Evolutionary conservation across 257 asterid genomes (phyloP), one percentile per base, ranked within the genome.

Genomic region (Solanum neorickii): DNA sequence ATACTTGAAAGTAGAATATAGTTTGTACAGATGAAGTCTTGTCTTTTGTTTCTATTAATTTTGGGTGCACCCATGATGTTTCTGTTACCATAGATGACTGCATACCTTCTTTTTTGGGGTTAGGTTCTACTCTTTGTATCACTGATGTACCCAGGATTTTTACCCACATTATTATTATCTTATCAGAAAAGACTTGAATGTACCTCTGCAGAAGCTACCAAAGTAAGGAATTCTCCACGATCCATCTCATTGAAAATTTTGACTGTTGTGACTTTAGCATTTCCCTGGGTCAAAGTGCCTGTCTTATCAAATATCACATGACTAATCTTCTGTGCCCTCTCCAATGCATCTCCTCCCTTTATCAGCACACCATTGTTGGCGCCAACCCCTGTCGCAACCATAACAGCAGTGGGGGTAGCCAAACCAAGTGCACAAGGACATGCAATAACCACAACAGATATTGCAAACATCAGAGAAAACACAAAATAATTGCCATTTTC

Each of bases 131-230:
- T 76, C 35, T 42, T 76, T 13, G 60, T 76, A 42, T 31, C 59
- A 76, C 37, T 23, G 12, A 59, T 12, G 37, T 41, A 41, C 59
- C 35, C 83, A n/a, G 37, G 35, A 42, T 39, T 21, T 41, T 39
- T 21, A 73, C 56, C 33, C 56, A 75, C 33, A 12, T 39, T 74
- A 75, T 78, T 80, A 47, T 49, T 49, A 52, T 82, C 66, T 5
- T 49, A 49, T 49, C 69, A 82, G n/a, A 82, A 29, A 47, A 47
- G 85, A 49, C 66, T n/a, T 12, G 35, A 52, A 29, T 49, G 56
- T 94, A 97, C 99, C 99, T 97, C 99, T 18, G 99, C 99, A 83
- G 99, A 97, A 91, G 99, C 99, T 84, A 97, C 98, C 90, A 97
- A 85, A 66, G 94, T 94, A 44, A 97, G 99, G 91, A 97, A 97